phyloP scores from a whole-genome alignment of 2,329 filamentous ascomycete genomes.

The Sporothrix euskadiensis region DNA sequence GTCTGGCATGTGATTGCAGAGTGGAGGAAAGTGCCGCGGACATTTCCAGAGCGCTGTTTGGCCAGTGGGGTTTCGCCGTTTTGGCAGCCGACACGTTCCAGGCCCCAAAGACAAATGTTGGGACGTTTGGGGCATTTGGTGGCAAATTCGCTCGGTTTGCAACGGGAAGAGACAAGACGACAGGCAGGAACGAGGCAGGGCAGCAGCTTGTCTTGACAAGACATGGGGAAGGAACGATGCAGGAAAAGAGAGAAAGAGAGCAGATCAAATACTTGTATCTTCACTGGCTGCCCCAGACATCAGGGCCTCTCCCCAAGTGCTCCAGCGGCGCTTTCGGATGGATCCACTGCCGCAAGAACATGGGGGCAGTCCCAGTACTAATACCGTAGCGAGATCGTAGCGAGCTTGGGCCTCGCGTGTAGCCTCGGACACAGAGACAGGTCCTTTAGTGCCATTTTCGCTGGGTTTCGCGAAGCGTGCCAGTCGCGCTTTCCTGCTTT shows the following conservation, averaged over 20 bases:
- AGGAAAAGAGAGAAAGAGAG: neutral
- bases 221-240: neutral
- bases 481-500: slow-evolving; percentile 11
- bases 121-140: neutral
- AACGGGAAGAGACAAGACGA: neutral
- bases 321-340: neutral
- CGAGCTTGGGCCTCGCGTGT: neutral
- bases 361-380: slow-evolving; percentile 1
- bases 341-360: neutral
- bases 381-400: neutral
- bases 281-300: neutral
- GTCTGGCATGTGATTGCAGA: slow-evolving; percentile 19
- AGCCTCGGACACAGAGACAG: slow-evolving; percentile 10
- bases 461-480: neutral
- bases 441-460: neutral
- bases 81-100: neutral
- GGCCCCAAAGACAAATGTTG: neutral
- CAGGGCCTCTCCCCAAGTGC: neutral
- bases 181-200: neutral
- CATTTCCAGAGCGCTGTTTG: slow-evolving; percentile 11
- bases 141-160: slow-evolving; percentile 11
- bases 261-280: no score
- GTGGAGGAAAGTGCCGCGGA: slow-evolving; percentile 14
- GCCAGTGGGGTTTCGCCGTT: neutral
- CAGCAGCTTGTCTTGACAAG: neutral